phyloP scores from a whole-genome alignment of 2,329 filamentous ascomycete species.

The Epichloe brachyelytri region DNA sequence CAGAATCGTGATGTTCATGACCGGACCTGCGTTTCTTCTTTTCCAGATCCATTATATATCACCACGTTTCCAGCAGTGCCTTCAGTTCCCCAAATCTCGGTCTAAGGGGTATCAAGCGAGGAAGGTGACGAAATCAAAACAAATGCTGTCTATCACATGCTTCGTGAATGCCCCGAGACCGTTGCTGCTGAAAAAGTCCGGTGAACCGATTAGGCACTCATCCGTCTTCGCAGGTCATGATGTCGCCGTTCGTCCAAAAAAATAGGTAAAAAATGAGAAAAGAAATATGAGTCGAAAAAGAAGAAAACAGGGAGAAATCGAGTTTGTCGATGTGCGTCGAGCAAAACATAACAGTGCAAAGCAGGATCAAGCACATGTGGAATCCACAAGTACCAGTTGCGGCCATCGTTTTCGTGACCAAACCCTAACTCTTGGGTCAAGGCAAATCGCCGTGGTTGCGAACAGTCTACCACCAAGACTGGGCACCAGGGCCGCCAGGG shows the following conservation, averaged over 20 bases:
- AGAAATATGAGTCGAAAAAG: constrained; percentile 3
- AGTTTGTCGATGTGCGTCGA: neutral
- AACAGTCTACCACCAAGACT: constrained; percentile 48
- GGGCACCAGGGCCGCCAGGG: constrained; percentile 55
- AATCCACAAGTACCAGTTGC: constrained; percentile 8
- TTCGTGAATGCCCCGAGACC: constrained; percentile 28
- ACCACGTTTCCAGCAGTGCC: constrained; percentile 25
- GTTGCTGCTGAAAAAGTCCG: constrained; percentile 22
- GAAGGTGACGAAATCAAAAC: constrained; percentile 29
- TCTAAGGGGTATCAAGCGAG: constrained; percentile 33
- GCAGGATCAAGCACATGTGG: neutral
- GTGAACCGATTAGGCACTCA: constrained; percentile 19
- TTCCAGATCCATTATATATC: constrained; percentile 19
- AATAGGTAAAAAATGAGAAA: neutral
- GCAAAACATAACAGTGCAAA: constrained; percentile 4
- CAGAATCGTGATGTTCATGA: constrained; percentile 22
- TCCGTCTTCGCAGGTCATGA: constrained; percentile 26
- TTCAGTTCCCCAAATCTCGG: constrained; percentile 26
- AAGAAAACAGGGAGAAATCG: constrained; percentile 6
- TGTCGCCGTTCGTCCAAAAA: constrained; percentile 24
- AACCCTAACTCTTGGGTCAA: neutral
- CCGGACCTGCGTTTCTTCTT: constrained; percentile 3
- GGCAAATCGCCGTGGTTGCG: constrained; percentile 2
- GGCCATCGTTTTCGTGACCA: neutral
- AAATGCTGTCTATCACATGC: constrained; percentile 32